Base-by-base conservation (phyloP, 2,329 filamentous ascomycete species). In the Cladosporium sp. region DNA sequence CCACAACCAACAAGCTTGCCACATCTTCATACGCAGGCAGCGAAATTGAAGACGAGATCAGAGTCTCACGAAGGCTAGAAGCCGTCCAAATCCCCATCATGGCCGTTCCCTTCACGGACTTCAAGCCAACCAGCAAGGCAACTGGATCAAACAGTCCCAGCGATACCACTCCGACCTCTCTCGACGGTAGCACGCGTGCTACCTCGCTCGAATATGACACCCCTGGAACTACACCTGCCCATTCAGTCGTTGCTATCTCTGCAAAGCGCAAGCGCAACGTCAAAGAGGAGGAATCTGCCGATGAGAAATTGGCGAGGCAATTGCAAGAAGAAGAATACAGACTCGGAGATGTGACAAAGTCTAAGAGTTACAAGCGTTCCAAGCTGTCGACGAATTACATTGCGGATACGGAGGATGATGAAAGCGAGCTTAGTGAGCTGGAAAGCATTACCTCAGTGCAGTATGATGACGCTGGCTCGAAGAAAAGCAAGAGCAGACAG, bases 171-270 rank as follows among this genome's bases (percentile, higher is more conserved):
- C 47, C 20, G 3, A 47, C 55, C n/a, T 67, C 68, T 5, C 49
- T 61, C 22, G 61, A 61, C 17, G 65, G 63, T 50, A 66, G 62
- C 38, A 64, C 68, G 9, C 64, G 76, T 55, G 76, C 77, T 56
- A 74, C 75, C 5, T 80, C 75, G 11, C 75, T 76, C 38, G 81
- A 78, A 17, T 82, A 81, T 65, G 84, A 84, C 60, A 88, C 86
- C 3, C 85, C 85, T 4, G 82, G 77, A 38, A 88, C 86, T 17
- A 87, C 84, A 9, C 84, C 84, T 3, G 78, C 75, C 20, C 74
- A 76, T 22, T 77, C 77, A 8, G 63, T 76, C 8, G 64, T 71
- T 51, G 67, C 66, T 54, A 49, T 62, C 0, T 67, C 14, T 4
- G 59, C 34, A 12, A 64, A 73, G 68, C 69, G 71, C 56, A 74